Percentiles rank a stretch among this genome's conserved stretches.
phyloP scores from a whole-genome alignment of 805 yeast genomes.

The Danielozyma ontarioensis region DNA sequence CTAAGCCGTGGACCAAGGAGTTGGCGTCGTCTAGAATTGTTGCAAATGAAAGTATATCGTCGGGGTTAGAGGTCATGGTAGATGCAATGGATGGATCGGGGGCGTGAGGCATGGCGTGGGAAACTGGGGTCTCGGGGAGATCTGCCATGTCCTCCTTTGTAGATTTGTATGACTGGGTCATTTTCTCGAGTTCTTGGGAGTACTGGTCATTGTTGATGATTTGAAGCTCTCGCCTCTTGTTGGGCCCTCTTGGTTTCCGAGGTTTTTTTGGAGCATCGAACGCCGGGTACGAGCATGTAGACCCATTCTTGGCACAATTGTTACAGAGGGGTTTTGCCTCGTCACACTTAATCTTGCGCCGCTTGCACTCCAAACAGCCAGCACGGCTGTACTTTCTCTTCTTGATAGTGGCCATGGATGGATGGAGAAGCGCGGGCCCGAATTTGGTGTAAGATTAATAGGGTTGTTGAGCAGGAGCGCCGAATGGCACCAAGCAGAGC shows the following conservation, averaged over 20 bases:
- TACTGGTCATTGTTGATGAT: too few species aligned
- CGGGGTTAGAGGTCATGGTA: not conserved
- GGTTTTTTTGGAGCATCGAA: not conserved
- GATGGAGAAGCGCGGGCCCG: too few species aligned
- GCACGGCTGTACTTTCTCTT: slow-evolving; percentile 36
- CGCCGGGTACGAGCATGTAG: not conserved
- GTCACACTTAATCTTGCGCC: slow-evolving; percentile 41
- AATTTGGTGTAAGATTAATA: too few species aligned
- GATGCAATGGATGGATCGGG: too few species aligned
- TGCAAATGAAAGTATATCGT: not conserved
- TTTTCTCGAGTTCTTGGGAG: too few species aligned
- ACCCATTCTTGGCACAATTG: slow-evolving; percentile 22
- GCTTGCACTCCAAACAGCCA: slow-evolving; percentile 40
- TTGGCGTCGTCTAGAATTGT: slow-evolving; percentile 15
- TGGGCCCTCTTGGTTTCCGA: not conserved
- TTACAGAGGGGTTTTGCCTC: slow-evolving; percentile 32
- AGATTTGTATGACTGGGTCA: not conserved
- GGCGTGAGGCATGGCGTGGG: too few species aligned
- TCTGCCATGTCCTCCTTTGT: not conserved
- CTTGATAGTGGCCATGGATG: slow-evolving; percentile 11
- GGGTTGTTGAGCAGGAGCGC: too few species aligned
- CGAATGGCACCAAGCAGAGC: too few species aligned
- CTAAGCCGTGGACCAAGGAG: slow-evolving; percentile 10
- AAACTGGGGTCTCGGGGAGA: not conserved
- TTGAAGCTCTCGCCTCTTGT: not conserved